Evolutionary conservation across 2,329 filamentous ascomycete genomes (phyloP), one percentile per base, ranked within the genome.

Genomic region (Corniculantispora saksenae): DNA sequence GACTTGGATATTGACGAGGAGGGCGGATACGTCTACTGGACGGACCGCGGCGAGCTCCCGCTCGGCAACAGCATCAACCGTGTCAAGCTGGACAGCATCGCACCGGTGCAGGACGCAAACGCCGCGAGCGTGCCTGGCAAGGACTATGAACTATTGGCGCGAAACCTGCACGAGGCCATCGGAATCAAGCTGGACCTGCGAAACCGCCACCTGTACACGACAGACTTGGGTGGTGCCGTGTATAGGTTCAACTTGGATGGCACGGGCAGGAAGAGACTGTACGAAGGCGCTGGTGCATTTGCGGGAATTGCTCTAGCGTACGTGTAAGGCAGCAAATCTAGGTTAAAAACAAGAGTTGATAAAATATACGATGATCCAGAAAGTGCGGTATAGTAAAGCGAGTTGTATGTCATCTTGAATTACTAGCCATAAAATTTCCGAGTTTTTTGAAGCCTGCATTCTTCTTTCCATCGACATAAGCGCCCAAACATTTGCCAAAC

Each of bases 21-120:
- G 0, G 70, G 71, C 3, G 71, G 78, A 32, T 75, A 72, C 1
- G 74, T 89, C 29, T 89, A 85, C 72, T 89, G 86, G 86, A 87
- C 86, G 0, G 86, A 89, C 67, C 77, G 86, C 0, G 87, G 86
- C 4, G 86, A 89, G 67, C 72, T 82, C 1, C 86, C 86, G 0
- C 70, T 73, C 10, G 86, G 86, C 0, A 87, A 86, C 70, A 80
- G 80, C 13, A 67, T 89, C 65, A 85, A 87, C 70, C 32, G 58
- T 10, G 47, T 61, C 23, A 53, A 53, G 58, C 45, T 61, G 15
- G 53, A 57, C 15, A 57, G 61, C 10, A 19, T 68, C 7, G 57
- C 35, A 21, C 61, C 55, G 23, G 40, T 66, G 19, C 32, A 45
- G 21, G 29, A 62, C 17, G 25, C 63, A 35, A 21, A 29, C 3